Evolutionary conservation across 352 stramenopile species (phyloP).

Genomic region (Phytopythium oedochilum): DNA sequence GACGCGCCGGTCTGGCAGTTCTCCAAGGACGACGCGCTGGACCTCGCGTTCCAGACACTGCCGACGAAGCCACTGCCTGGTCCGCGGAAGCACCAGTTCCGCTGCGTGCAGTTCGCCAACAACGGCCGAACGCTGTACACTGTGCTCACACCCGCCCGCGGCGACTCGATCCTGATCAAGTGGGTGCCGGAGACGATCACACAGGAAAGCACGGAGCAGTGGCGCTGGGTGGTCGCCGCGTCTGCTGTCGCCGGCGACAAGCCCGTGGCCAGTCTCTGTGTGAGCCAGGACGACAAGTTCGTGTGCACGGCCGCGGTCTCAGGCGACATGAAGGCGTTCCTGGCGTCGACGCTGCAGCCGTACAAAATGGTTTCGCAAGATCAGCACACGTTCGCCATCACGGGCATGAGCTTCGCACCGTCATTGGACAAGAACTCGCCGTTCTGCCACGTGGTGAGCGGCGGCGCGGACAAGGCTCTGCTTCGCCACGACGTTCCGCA

Average conservation of each 20-base stretch:
- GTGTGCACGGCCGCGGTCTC: slow-evolving; percentile 68
- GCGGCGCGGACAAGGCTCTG: slow-evolving; percentile 71
- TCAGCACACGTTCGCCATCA: slow-evolving; percentile 81
- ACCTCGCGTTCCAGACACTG: slow-evolving; percentile 51
- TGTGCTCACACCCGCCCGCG: slow-evolving; percentile 65
- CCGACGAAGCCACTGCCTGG: slow-evolving; percentile 33
- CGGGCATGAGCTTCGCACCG: slow-evolving; percentile 68
- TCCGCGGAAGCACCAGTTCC: slow-evolving; percentile 72
- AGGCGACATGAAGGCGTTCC: slow-evolving; percentile 68
- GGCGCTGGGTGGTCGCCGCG: slow-evolving; percentile 56
- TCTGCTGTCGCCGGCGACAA: slow-evolving; percentile 57
- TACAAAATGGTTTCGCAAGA: slow-evolving; percentile 52
- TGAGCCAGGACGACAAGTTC: slow-evolving; percentile 70
- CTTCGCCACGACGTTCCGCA: slow-evolving; percentile 60
- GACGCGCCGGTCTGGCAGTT: slow-evolving; percentile 54
- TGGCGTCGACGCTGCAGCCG: slow-evolving; percentile 31
- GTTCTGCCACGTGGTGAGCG: slow-evolving; percentile 54
- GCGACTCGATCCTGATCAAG: slow-evolving; percentile 78
- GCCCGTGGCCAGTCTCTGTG: slow-evolving; percentile 70
- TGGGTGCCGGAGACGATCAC: slow-evolving; percentile 68
- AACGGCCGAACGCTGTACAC: slow-evolving; percentile 66
- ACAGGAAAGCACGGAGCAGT: slow-evolving; percentile 66
- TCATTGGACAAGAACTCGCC: slow-evolving; percentile 24
- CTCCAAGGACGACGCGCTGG: slow-evolving; percentile 73
- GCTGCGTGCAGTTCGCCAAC: slow-evolving; percentile 72